Conservation (phyloP, 495 filamentous ascomycete genomes). For the Hypoxylon perforatum region DNA sequence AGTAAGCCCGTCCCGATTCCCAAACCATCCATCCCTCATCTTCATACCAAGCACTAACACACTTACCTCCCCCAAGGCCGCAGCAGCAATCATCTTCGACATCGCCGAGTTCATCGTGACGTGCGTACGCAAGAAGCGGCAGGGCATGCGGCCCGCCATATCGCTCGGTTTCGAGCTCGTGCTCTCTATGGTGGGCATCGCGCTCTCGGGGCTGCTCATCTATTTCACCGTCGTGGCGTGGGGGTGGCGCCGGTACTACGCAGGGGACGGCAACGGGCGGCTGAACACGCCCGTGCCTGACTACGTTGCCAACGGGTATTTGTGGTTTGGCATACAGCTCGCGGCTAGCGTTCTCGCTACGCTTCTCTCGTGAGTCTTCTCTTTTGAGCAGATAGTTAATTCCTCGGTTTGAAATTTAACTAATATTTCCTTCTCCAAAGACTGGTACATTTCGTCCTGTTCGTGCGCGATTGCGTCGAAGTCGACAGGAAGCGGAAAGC, state of each 20-base stretch:
- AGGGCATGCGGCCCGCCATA: conserved; percentile 9
- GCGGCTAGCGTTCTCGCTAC: background rate
- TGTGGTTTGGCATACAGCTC: conserved; percentile 15
- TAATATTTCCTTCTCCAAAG: conserved; percentile 3
- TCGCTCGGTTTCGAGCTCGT: conserved; percentile 31
- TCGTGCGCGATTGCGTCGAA: conserved; percentile 33
- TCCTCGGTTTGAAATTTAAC: background rate
- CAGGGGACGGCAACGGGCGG: background rate
- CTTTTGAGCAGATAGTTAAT: no score
- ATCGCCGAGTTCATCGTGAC: conserved; percentile 19
- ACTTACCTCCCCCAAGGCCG: background rate
- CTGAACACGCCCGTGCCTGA: background rate
- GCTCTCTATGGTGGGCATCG: conserved; percentile 9
- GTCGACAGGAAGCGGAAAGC: conserved; percentile 22
- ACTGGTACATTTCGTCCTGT: conserved; percentile 27
- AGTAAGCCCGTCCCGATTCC: background rate
- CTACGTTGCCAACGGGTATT: conserved; percentile 4
- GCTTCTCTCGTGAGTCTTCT: conserved; percentile 13
- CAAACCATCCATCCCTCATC: background rate
- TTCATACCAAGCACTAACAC: background rate
- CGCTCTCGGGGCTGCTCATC: conserved; percentile 1
- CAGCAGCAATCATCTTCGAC: conserved; percentile 1
- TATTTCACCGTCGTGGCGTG: background rate
- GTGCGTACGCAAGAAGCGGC: conserved; percentile 10
- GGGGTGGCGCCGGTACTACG: background rate